Evolutionary conservation across 371 early-diverging fungal genomes (phyloP), one percentile per base, ranked within the genome.

Genomic region (Syncephalis plumigaleata): DNA sequence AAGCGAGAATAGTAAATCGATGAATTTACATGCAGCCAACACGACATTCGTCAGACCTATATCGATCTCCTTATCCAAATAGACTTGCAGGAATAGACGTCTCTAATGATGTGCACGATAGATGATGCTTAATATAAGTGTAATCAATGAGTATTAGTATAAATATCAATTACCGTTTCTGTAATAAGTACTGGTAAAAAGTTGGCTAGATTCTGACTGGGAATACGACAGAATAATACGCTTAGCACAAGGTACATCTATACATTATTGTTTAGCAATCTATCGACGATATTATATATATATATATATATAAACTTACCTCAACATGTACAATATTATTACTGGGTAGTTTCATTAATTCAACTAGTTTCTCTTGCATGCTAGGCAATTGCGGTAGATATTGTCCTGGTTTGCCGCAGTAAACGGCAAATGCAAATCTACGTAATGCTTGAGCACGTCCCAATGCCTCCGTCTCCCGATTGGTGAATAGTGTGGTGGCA

Each of bases 161-260:
- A n/a, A 11, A 7, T 31, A 15, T 11, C 11, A 42, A 59, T 61
- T 69, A 85, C 81, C 57, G 89, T 61, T 53, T 93, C 94, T 0
- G 90, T 85, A 16, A 91, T 61, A 3, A 93, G 55, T 23, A 87
- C 79, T 1, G 94, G 91, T 89, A 87, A 89, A 52, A 93, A 81
- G 54, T 80, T 87, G 45, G 79, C 59, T 54, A 93, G 59, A 59
- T 79, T 87, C 47, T 80, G 75, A 31, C 71, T 70, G 9, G 88
- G 80, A 45, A 91, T 67, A 2, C 90, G 71, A 43, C 76, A 70
- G 36, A 91, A 59, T 44, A 93, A 56, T 16, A 90, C 77, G 21
- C 94, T 69, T 21, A 90, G 58, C 50, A 84, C 87, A 3, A 89
- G 55, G 52, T 81, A 90, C 23, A 87, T 79, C 60, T 74, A 44